Evolutionary conservation across 208 protist genomes (phyloP), one percentile per base, ranked within the genome.

Genomic region (Trypanosoma boissoni): DNA sequence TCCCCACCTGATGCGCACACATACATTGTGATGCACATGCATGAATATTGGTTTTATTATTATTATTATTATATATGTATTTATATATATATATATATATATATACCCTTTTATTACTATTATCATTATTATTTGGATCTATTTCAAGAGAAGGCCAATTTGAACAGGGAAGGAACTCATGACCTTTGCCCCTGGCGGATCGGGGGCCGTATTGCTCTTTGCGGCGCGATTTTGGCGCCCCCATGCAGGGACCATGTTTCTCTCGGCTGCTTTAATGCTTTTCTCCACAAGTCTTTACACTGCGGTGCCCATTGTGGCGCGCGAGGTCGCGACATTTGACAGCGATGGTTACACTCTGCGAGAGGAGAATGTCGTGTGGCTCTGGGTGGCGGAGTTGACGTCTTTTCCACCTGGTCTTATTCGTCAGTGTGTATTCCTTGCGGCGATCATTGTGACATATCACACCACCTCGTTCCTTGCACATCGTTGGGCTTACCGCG

Each of bases 311-410:
- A 45, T 73, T 5, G 23, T 77, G 1, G 86, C 74, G 2, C 70
- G 80, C 18, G 79, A 86, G 44, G 56, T 92, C 0, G 54, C 74
- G 0, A 71, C 67, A 0, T 88, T 77, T 52, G 59, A 74, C 23
- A 58, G 43, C 10, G 54, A 29, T 27, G 14, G 0, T 48, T 18
- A n/a, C n/a, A n/a, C n/a, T n/a, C n/a, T 10, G 8, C 48, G 39
- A 66, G 24, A 16, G n/a, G 1, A 3, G 20, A n/a, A 50, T 26
- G 27, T 5, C 18, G 2, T 31, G 14, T 44, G 64, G 32, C 45
- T 18, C 49, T 31, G 39, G 5, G 12, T 34, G 1, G 16, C 41
- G 18, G 26, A 21, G 10, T 53, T 51, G 21, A 60, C 32, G 29
- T 8, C 63, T 0, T 72, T 72, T 55, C 55, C 58, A 2, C 53